Base-by-base conservation (phyloP, 371 early-diverging fungal species). In the Vairimorpha ceranae region DNA sequence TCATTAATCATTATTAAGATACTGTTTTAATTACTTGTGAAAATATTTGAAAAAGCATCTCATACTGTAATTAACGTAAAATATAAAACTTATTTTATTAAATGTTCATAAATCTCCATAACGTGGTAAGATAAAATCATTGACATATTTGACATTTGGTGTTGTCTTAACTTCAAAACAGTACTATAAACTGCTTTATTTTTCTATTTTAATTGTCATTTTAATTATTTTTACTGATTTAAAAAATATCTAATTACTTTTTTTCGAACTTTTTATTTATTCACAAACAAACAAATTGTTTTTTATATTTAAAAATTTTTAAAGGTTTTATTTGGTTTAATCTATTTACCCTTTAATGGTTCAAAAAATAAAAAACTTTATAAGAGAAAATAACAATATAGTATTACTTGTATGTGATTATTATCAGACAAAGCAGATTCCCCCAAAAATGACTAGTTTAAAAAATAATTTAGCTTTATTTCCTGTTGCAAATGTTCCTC, bases 351-450 rank as follows among this genome's bases (percentile, higher is more conserved):
- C 48, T 38, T 38, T 7, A 14, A 48, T 48, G 48, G 48, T 48
- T n/a, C 14, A 48, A 48, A 54, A 64, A 19, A 64, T 54, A 29
- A 46, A 52, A 63, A 64, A 64, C 27, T 71, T 33, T 61, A 56
- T 64, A 33, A 29, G 63, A 19, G 29, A 71, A 25, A 71, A 61
- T 51, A 64, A 52, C 21, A 64, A 78, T n/a, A 56, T 70, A 36
- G 74, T 80, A 15, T 59, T 80, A 10, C 58, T 80, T 46, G 48
- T 80, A 52, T 76, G 73, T 63, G 80, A 80, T 38, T 77, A 48
- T 64, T 80, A 80, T 38, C 48, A 74, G 15, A 69, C 59, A 19
- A 51, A 66, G 43, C 48, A 74, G 7, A 77, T 76, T 35, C 77
- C 74, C 1, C 21, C 2, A 23, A 30, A 52, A 29, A 72, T 77